Base-by-base conservation (phyloP, 2,329 filamentous ascomycete genomes). In the Zymoseptoria pseudotritici region DNA sequence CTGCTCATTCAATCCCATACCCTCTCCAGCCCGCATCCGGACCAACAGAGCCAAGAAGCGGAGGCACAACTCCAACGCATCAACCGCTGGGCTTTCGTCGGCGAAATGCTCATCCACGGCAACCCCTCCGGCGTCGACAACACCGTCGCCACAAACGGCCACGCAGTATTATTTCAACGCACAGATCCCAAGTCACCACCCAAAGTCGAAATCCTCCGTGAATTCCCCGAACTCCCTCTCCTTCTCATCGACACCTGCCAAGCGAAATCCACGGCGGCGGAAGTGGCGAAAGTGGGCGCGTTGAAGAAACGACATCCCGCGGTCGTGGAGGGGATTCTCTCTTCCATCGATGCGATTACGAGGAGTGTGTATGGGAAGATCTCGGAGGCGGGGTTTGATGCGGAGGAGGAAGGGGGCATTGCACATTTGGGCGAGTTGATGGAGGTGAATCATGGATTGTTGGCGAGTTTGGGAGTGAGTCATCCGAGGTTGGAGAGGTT, bases 111-210 rank as follows among this genome's bases (percentile, higher is more conserved):
- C 76, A 97, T 97, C 64, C 94, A 99, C 72, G 94, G 93, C 46
- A 97, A 96, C 71, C 94, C 94, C 0, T 96, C 91, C 0, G 94
- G 94, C 0, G 90, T 99, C 51, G 94, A 99, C 76, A 99, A 99
- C 75, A 99, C 94, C 2, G 93, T 99, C 26, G 83, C 93, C 11
- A 89, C 92, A 11, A 90, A 95, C 69, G 94, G 94, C 59, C 97
- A 96, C 76, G 94, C 92, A 0, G 91, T 99, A 1, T 80, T 97
- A 2, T 99, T 96, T 77, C 88, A 93, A 70, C 83, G 92, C 56
- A 83, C 80, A 55, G 88, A 95, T 72, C 90, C 92, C 73, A 67
- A 55, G 52, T 80, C 80, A 60, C 90, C 92, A 2, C 91, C 93
- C 0, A 78, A 78, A 0, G 91, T 97, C 4, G 83, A 82, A 10